Base-by-base conservation (phyloP, 768 basidiomycete genomes). In the Boletellus ananas region DNA sequence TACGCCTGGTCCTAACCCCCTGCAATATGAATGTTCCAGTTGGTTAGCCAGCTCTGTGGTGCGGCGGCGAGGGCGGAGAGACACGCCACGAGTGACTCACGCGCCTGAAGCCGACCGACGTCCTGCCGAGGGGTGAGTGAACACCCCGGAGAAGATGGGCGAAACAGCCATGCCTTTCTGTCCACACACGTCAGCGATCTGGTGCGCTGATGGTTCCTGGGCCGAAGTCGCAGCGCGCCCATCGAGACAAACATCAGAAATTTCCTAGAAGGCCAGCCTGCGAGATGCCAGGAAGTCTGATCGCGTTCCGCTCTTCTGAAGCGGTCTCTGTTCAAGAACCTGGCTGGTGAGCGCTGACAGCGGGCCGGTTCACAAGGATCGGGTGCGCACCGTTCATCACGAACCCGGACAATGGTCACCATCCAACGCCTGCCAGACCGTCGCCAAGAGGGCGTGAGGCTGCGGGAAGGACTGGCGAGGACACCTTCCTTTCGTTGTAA, bases 401-500 rank as follows among this genome's bases (percentile, higher is more conserved):
- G 27, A 43, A 3, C 34, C 47, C 59, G 57, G 58, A 8, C 31
- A 43, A 17, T 40, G 29, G 31, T 46, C 43, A 46, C n/a, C n/a
- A n/a, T n/a, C n/a, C n/a, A n/a, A n/a, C n/a, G n/a, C n/a, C 17
- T 13, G 29, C 29, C 10, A 14, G 17, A 16, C 36, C 21, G 46
- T 52, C 55, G 50, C 48, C 21, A 53, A 36, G 51, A 31, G 16
- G 40, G 58, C 25, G 44, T 45, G 41, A 43, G 17, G 23, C 16
- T 20, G 38, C 9, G 37, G n/a, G 34, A 52, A 59, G 49, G 36
- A 31, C 43, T 47, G 18, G 21, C 8, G 43, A 52, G 33, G 35
- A 25, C 34, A n/a, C 2, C 62, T 60, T 63, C 61, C 53, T 4
- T 63, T 51, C 61, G 51, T 55, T 40, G 52, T 43, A 62, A 45